These are phyloP conservation scores for Trichocladium uniseriatum DNA, from an alignment of 495 filamentous ascomycete species.

Conservation along the genomic window DNA sequence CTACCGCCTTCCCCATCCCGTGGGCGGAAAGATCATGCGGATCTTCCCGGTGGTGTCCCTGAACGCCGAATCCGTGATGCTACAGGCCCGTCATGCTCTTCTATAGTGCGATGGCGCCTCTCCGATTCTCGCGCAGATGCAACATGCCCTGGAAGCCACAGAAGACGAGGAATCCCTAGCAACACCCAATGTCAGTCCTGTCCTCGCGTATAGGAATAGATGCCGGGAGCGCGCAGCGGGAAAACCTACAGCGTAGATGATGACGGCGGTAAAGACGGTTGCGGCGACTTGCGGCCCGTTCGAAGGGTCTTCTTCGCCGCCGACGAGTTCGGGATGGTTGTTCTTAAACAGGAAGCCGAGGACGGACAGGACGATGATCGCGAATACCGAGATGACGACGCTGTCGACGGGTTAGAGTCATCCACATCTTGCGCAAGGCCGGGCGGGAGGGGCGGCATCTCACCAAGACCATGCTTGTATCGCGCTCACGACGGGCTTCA, in stretches of 20 bases:
- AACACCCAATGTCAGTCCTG: conserved; percentile 7
- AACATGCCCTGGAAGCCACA: conserved; percentile 78
- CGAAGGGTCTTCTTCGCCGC: conserved; percentile 59
- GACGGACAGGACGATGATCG: conserved; percentile 76
- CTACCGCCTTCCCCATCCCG: conserved; percentile 2
- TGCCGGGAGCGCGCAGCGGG: not conserved
- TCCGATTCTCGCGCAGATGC: conserved; percentile 64
- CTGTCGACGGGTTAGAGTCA: conserved; percentile 32
- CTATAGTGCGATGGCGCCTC: conserved; percentile 71
- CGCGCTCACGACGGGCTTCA: conserved; percentile 86
- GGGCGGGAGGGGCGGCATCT: conserved; percentile 4
- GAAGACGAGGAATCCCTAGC: conserved; percentile 77
- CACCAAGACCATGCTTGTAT: conserved; percentile 94
- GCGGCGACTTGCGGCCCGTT: conserved; percentile 69
- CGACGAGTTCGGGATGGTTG: conserved; percentile 72
- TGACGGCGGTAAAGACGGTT: conserved; percentile 74
- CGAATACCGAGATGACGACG: conserved; percentile 79
- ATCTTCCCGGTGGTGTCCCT: conserved; percentile 7
- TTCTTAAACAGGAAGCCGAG: conserved; percentile 70
- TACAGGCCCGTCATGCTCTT: conserved; percentile 2
- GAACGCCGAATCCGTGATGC: conserved; percentile 19
- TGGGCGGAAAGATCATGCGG: conserved; percentile 1
- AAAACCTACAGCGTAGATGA: conserved; percentile 68
- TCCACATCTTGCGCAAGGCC: not conserved
- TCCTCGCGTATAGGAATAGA: not conserved